Base-by-base conservation (phyloP, 2,329 filamentous ascomycete species). In the Waltergamsia citrina region DNA sequence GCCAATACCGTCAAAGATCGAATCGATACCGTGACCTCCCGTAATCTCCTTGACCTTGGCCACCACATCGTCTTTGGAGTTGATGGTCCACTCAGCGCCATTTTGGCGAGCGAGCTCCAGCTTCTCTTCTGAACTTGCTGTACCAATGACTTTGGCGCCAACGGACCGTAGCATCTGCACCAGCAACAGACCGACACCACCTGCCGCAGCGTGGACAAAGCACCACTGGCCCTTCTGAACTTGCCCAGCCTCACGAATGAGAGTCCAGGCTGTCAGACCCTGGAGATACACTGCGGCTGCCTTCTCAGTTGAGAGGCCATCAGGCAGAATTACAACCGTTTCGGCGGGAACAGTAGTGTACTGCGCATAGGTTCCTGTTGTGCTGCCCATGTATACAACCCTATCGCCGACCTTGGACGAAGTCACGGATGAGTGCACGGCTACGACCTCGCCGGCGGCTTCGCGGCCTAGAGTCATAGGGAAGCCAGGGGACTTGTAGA, bases 1-100 rank as follows among this genome's bases (percentile, higher is more conserved):
- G 10, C 87, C 88, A 3, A 94, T 85, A 6, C 84, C 83, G 52
- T 94, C 87, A 52, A 86, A 93, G 19, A 94, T 81, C 8, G 80
- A 85, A 42, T 76, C 72, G 3, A 81, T 78, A 7, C 88, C 88
- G 39, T 76, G 62, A 0, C 81, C 81, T 3, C 66, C 72, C 0
- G 86, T 94, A 32, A 85, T 76, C 51, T 82, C 70, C 47, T 69
- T 63, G 6, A 85, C 78, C 51, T 71, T 66, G 24, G 54, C 57
- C 37, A 71, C 71, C 17, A 81, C 62, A 41, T 71, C 66, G 31
- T 79, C 76, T 14, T 42, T 36, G 44, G 87, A 90, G 52, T 85
- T 80, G 44, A 94, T 68, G 36, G 81, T 62, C 43, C 79, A 76
- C 46, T 78, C 72, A 0, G 85, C 85, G 6, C 86, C 86, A 48